Base-by-base conservation (phyloP, 1,284 basidiomycete genomes). In the Coniferiporia sulphurascens region DNA sequence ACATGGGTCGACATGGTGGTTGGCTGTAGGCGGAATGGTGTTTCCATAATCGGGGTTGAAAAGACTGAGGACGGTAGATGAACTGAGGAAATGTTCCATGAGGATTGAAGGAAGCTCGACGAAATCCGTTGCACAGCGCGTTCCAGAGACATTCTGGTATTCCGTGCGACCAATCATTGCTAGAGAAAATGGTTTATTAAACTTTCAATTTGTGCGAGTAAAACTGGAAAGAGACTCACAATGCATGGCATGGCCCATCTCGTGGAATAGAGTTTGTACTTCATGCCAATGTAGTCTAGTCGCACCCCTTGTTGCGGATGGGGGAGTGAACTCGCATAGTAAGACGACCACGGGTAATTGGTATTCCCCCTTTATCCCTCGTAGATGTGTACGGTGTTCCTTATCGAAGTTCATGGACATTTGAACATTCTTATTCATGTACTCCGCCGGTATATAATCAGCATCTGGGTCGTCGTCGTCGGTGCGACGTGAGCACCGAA, bases 201-300 rank as follows among this genome's bases (percentile, higher is more conserved):
- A 55, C 56, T 62, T 8, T 45, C 56, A 45, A 50, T 63, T 48
- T 60, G 57, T 58, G n/a, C 58, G 50, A n/a, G 48, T 49, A 12
- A n/a, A 43, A 7, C 49, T 19, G 12, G 54, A 53, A 13, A 55
- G 15, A 38, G 54, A 79, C 93, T 81, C 68, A 95, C 95, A 99
- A 71, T 99, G 96, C 82, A 99, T 94, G 1, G 97, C 96, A 72
- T 99, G 96, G 0, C 96, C 96, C 95, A 99, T 98, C 74, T 99
- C 96, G 69, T 99, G 96, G 74, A 97, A 98, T 19, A 99, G 76
- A 1, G 96, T 99, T 71, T 92, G 81, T 8, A 98, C 91, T 68
- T 99, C 95, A 67, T 92, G 88, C 95, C 96, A 99, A 60, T 89
- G 87, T 27, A 99, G 74, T 45, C 89, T 75, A 0, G 91, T 87